Percentiles rank a stretch among this genome's conserved stretches.
Evolutionary conservation across 2,329 filamentous ascomycete genomes (phyloP).

Genomic region (Colletotrichum chrysophilum): DNA sequence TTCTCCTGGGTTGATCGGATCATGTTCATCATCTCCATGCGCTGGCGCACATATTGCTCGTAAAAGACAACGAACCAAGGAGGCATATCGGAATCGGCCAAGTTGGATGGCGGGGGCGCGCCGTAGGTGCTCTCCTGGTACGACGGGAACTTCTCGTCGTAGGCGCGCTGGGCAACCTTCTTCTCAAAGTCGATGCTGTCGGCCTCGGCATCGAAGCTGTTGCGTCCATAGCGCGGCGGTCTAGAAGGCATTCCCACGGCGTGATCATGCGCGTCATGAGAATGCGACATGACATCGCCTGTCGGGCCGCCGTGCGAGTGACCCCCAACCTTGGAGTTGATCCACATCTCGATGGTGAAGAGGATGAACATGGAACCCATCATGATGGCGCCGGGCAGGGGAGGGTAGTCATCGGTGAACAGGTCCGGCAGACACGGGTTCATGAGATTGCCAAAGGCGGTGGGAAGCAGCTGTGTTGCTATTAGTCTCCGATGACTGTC

Average conservation of each 20-base stretch:
- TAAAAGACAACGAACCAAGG: slow-evolving; percentile 69
- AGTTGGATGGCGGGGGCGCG: slow-evolving; percentile 27
- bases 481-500: not conserved
- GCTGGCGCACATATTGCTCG: slow-evolving; percentile 66
- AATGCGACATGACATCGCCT: slow-evolving; percentile 32
- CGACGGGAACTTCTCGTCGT: slow-evolving; percentile 36
- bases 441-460: slow-evolving; percentile 58
- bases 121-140: slow-evolving; percentile 26
- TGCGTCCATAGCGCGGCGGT: slow-evolving; percentile 32
- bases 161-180: slow-evolving; percentile 42
- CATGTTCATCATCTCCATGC: slow-evolving; percentile 62
- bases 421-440: slow-evolving; percentile 63
- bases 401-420: slow-evolving; percentile 64
- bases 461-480: slow-evolving; percentile 55
- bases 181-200: slow-evolving; percentile 41
- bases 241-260: slow-evolving; percentile 29
- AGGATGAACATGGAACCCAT: slow-evolving; percentile 66
- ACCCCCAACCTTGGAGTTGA: slow-evolving; percentile 63
- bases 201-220: slow-evolving; percentile 39
- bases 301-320: slow-evolving; percentile 64
- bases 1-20: slow-evolving; percentile 43
- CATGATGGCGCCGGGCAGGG: slow-evolving; percentile 69
- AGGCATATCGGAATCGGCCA: slow-evolving; percentile 55
- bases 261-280: slow-evolving; percentile 4
- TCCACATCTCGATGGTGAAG: slow-evolving; percentile 67